Evolutionary conservation across 164 flowering plant species (phyloP), one percentile per base, ranked within the genome.

Genomic region (Liquidambar formosana): DNA sequence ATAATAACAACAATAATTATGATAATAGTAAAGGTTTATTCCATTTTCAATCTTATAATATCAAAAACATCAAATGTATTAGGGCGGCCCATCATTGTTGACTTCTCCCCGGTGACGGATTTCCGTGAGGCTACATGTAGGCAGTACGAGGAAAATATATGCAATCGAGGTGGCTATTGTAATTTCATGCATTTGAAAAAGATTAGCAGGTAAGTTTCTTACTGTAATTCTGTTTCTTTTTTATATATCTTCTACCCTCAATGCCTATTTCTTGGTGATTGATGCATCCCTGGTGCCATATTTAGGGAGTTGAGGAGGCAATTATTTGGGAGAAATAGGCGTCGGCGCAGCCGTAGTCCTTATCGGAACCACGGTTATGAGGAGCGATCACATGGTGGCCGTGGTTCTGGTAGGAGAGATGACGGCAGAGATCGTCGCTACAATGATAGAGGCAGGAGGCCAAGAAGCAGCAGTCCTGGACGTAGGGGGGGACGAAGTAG

Each of bases 121-220:
- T 76, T 79, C 49, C 79, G 82, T 54, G 82, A 79, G 73, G 82
- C 82, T 57, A 79, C 82, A 15, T 79, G 82, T 64, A 67, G 79
- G 60, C 82, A 79, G 67, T 79, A 70, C 48, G 79, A 76, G 48
- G 82, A 79, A 49, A 76, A 79, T 43, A 75, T 70, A 15, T 79
- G 82, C 72, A 76, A 76, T 63, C 70, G 82, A 19, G 82, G 82
- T 48, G 82, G 82, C 23, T 79, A 79, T 26, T 79, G 82, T 72
- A 79, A 79, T 64, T 79, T 79, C 54, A 79, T 79, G 82, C 82
- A 79, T 71, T 56, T 79, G 57, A 79, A 79, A 67, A 79, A 76
- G 72, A 79, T 79, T n/a, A 65, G 79, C 67, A 73, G 75, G 82
- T 75, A 14, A 25, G 43, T 15, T 8, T 14, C 1, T 33, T 22